Percentiles rank a stretch among this genome's conserved stretches.
Conservation (phyloP, 169 alveolate species). For the Perkinsus marinus region DNA sequence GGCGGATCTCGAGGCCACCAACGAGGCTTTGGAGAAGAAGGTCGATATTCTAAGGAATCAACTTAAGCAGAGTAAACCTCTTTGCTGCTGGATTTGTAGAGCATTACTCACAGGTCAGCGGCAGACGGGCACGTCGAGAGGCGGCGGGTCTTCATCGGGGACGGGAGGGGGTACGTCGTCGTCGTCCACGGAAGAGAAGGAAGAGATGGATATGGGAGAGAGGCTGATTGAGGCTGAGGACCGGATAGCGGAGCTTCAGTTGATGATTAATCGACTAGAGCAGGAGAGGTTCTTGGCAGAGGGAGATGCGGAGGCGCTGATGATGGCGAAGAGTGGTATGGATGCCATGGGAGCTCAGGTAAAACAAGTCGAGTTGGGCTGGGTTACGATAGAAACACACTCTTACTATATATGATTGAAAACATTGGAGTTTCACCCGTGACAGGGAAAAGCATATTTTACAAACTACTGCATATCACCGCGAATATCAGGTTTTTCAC, state of each 20-base stretch:
- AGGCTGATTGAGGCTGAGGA: background rate
- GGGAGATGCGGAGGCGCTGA: background rate
- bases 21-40: background rate
- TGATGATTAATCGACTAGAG: background rate
- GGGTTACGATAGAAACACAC: too few species aligned
- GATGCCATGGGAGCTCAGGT: background rate
- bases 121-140: too few species aligned
- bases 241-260: background rate
- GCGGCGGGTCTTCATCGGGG: background rate
- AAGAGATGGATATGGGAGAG: background rate
- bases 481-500: too few species aligned
- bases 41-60: background rate
- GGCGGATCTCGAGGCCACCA: background rate
- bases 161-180: background rate
- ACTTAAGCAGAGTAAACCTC: background rate
- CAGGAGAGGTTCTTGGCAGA: background rate
- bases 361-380: too few species aligned
- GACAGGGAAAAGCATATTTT: too few species aligned
- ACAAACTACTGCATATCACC: too few species aligned
- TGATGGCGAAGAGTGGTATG: background rate
- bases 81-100: too few species aligned
- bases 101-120: too few species aligned
- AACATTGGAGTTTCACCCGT: too few species aligned
- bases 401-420: too few species aligned
- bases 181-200: background rate